Percentiles rank a stretch among this genome's conserved stretches.
These are phyloP conservation scores for Populus deltoides DNA, from an alignment of 345 rosid species.

Conservation along the genomic window DNA sequence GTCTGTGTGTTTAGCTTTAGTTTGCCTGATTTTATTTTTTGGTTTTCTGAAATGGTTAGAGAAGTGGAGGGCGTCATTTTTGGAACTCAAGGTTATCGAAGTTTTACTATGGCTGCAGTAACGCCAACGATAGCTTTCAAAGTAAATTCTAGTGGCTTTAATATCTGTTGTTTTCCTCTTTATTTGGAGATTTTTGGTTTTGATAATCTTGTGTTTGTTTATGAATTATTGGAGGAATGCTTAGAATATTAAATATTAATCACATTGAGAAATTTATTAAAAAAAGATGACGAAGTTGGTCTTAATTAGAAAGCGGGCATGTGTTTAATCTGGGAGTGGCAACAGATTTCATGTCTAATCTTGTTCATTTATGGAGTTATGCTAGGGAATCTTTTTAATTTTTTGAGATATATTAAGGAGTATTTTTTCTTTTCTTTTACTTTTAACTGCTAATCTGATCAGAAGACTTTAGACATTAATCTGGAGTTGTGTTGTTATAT, in stretches of 20 bases:
- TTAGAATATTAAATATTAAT: neutral
- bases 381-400: too few relatives aligned
- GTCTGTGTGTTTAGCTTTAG: neutral
- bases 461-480: neutral
- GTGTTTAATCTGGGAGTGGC: neutral
- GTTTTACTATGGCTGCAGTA: conserved; percentile 73
- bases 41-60: conserved; percentile 31
- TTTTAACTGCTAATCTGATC: neutral
- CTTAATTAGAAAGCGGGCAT: neutral
- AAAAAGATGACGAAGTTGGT: neutral
- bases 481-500: conserved; percentile 18
- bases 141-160: conserved; percentile 29
- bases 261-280: neutral
- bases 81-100: conserved; percentile 67
- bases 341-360: neutral
- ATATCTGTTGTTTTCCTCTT: neutral
- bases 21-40: neutral
- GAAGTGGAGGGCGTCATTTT: conserved; percentile 50
- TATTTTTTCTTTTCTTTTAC: neutral
- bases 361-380: neutral
- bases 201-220: neutral
- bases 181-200: neutral
- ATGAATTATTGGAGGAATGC: neutral
- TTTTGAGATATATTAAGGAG: too few relatives aligned
- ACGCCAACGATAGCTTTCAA: conserved; percentile 51